A percentile compares a stretch with the other conserved stretches of the same genome.
These are phyloP conservation scores for Clavispora vitiphila DNA, from an alignment of 805 yeast species.

Conservation along the genomic window DNA sequence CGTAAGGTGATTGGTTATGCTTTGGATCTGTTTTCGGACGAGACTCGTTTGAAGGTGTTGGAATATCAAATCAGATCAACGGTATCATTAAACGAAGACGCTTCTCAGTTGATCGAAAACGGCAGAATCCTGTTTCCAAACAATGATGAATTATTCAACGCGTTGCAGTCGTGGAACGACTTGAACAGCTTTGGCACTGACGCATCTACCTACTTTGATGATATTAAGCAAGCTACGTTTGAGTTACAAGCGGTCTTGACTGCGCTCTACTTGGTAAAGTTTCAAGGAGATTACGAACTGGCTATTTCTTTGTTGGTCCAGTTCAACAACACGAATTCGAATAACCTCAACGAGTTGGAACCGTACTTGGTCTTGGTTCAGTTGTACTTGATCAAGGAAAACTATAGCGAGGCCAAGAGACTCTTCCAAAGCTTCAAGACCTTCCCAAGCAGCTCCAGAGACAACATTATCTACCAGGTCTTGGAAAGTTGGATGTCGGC, in stretches of 20 bases:
- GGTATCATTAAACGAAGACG: conserved; percentile 34
- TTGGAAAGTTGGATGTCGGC: conserved; percentile 65
- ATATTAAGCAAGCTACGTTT: conserved; percentile 26
- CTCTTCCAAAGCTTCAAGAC: conserved; percentile 27
- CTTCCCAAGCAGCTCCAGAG: conserved; percentile 39
- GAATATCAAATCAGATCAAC: conserved; percentile 38
- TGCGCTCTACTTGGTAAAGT: conserved; percentile 32
- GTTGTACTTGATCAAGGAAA: conserved; percentile 35
- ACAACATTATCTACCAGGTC: conserved; percentile 70
- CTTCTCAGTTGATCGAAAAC: conserved; percentile 32
- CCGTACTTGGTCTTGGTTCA: conserved; percentile 38
- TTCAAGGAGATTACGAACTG: conserved; percentile 31
- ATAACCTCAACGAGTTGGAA: conserved; percentile 30
- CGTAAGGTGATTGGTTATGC: conserved; percentile 36
- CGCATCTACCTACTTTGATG: conserved; percentile 39
- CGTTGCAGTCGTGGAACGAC: conserved; percentile 40
- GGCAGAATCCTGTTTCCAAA: conserved; percentile 32
- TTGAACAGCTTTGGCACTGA: conserved; percentile 39
- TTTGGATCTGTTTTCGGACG: conserved; percentile 34
- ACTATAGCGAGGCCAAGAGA: conserved; percentile 28
- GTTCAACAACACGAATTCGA: conserved; percentile 18
- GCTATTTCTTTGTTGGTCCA: conserved; percentile 28
- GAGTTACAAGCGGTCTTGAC: conserved; percentile 41
- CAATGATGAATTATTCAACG: conserved; percentile 29
- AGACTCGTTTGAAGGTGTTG: conserved; percentile 33